A percentile compares a stretch with the other conserved stretches of the same genome.
Conservation (phyloP, 2,329 filamentous ascomycete genomes). For the Escovopsis sp. region DNA sequence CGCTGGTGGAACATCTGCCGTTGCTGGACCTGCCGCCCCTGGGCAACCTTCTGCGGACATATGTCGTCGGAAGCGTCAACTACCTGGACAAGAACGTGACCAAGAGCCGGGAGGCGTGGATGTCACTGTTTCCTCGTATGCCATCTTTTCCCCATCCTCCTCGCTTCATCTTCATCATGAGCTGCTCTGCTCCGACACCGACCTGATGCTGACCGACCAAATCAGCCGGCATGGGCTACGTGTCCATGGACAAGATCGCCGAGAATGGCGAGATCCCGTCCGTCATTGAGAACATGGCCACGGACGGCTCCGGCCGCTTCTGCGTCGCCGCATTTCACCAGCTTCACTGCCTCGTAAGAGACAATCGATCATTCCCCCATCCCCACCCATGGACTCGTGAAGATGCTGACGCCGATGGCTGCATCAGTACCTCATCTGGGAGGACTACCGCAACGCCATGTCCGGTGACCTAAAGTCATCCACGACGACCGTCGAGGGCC, state of each 20-base stretch:
- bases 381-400: no score
- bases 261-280: background rate
- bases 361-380: no score
- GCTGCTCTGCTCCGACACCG: background rate
- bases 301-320: slow-evolving; percentile 1
- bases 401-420: no score
- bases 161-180: no score
- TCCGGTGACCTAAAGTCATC: background rate
- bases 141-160: background rate
- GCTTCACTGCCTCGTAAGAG: slow-evolving; percentile 1
- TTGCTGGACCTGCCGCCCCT: background rate
- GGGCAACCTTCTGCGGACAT: slow-evolving; percentile 1
- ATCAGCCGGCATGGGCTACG: background rate
- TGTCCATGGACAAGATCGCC: background rate
- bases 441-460: background rate
- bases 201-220: background rate
- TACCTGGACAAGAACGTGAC: background rate
- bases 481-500: background rate
- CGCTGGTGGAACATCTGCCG: background rate
- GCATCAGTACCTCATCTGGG: background rate
- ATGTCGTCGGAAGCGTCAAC: background rate
- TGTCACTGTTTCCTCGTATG: slow-evolving; percentile 2
- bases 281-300: slow-evolving; percentile 1
- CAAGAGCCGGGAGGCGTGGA: slow-evolving; percentile 1
- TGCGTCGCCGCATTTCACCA: slow-evolving; percentile 1